Conservation (phyloP, 768 basidiomycete species). For the Lentinula sp. region DNA sequence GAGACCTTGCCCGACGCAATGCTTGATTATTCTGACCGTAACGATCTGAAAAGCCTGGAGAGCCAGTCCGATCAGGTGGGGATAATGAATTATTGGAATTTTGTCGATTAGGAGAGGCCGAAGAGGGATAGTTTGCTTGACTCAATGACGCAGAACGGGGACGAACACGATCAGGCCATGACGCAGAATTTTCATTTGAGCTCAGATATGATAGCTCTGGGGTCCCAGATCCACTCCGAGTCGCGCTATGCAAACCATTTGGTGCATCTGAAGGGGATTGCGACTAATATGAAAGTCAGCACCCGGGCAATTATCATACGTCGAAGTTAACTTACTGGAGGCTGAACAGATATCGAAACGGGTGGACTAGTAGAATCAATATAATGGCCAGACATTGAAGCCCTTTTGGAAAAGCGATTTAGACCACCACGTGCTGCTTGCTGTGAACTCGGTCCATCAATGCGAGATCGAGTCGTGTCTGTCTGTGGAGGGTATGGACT, state of each 20-base stretch:
- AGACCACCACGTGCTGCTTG: neutral
- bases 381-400: neutral
- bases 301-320: neutral
- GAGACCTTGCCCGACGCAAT: neutral
- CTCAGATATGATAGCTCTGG: neutral
- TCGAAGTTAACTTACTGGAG: neutral
- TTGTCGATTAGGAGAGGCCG: too few species aligned
- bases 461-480: neutral
- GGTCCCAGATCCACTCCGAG: neutral
- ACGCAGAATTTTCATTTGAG: neutral
- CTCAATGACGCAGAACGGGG: neutral
- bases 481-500: neutral
- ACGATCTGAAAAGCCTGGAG: neutral
- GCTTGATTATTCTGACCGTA: neutral
- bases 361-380: neutral
- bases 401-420: neutral
- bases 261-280: constrained; percentile 5
- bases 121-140: neutral
- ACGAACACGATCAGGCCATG: neutral
- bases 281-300: neutral
- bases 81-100: neutral
- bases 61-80: neutral
- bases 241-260: neutral
- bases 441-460: neutral
- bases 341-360: constrained; percentile 2